Percentiles rank a stretch among this genome's conserved stretches.
Evolutionary conservation across 2,329 filamentous ascomycete species (phyloP).

Genomic region (Alternaria sp.): DNA sequence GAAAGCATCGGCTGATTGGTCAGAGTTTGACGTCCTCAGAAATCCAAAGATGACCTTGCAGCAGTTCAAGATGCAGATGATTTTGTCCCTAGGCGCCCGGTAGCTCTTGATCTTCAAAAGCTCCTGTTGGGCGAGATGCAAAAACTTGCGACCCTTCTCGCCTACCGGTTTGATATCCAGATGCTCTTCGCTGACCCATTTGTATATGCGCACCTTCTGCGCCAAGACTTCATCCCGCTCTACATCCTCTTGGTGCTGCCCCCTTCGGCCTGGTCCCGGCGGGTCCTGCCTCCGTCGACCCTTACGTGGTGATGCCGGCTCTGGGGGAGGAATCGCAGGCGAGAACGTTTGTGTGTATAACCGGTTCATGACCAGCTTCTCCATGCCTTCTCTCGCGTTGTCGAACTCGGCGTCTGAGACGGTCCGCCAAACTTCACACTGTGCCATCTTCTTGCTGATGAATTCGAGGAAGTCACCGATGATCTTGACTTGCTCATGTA

Average conservation of each 20-base stretch:
- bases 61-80: conserved; percentile 97
- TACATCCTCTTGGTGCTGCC: conserved; percentile 97
- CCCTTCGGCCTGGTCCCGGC: conserved; percentile 80
- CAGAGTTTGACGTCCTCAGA: conserved; percentile 87
- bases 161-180: conserved; percentile 86
- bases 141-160: conserved; percentile 85
- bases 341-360: conserved; percentile 96
- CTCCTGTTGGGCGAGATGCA: conserved; percentile 90
- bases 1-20: conserved; percentile 95
- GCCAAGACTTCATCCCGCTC: conserved; percentile 94
- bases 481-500: conserved; percentile 99
- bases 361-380: conserved; percentile 98
- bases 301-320: conserved; percentile 73
- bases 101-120: conserved; percentile 96
- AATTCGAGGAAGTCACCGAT: conserved; percentile 96
- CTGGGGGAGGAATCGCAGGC: conserved; percentile 83
- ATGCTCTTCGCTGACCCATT: conserved; percentile 92
- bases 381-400: conserved; percentile 98
- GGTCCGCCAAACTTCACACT: conserved; percentile 95
- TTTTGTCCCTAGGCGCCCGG: conserved; percentile 95
- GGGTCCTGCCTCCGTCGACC: conserved; percentile 65
- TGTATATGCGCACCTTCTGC: conserved; percentile 96
- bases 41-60: conserved; percentile 99
- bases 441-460: conserved; percentile 97
- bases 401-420: conserved; percentile 97